Base-by-base conservation (phyloP, 2,329 filamentous ascomycete genomes). In the Colletotrichum sp. region DNA sequence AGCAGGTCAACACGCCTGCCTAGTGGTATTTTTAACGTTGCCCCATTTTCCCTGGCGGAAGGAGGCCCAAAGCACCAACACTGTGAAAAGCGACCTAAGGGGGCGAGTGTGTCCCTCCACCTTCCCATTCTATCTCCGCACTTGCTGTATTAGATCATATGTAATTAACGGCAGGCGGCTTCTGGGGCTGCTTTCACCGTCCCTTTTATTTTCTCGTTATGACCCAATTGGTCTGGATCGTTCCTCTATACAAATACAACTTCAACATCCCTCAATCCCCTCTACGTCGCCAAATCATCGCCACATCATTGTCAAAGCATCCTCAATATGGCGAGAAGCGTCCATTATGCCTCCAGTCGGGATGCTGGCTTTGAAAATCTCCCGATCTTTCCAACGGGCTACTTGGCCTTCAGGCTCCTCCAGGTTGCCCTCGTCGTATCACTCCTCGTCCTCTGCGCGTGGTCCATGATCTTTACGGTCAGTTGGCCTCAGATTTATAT, bases 361-460 rank as follows among this genome's bases (percentile, higher is more conserved):
- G 10, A 12, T 52, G n/a, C n/a, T 21, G 43, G n/a, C n/a, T 24
- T 12, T 52, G n/a, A 24, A 12, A 12, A 52, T 21, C n/a, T 52
- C 43, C 43, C 43, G 43, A 21, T 52, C 43, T 52, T 52, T 24
- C n/a, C 43, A n/a, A 52, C 4, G 43, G 43, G 43, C n/a, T 52
- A 21, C 16, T 13, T 52, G n/a, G n/a, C 12, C 43, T 7, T 21
- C 43, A 52, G 43, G n/a, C 8, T 52, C 43, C 43, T 87, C 71
- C 87, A 90, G 80, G 82, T 90, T 21, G 77, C 89, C 18, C 77
- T 91, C 16, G 84, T 84, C 21, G 69, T 91, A 48, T 75, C 87
- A 43, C 82, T 88, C 32, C 81, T 91, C 3, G 89, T 85, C 16
- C 82, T 92, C 43, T 82, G 83, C 26, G 88, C 85, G 18, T n/a